These are phyloP conservation scores for Fusarium pseudonygamai DNA, from an alignment of 2,329 filamentous ascomycete genomes.

Conservation along the genomic window DNA sequence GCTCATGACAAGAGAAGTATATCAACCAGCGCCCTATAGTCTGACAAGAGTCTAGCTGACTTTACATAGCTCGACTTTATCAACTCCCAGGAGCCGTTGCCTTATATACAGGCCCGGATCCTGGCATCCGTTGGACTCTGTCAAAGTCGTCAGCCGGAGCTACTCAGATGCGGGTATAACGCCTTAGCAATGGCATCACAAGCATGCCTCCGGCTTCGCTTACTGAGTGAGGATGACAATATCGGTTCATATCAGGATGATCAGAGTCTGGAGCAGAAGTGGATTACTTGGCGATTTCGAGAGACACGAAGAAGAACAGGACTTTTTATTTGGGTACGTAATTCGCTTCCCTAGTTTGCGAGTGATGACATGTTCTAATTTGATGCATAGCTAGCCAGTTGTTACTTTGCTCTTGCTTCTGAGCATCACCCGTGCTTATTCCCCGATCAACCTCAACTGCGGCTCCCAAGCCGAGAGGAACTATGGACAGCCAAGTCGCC, in stretches of 20 bases:
- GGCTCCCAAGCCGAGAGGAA: not conserved
- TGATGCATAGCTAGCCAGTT: not conserved
- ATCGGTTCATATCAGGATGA: not conserved
- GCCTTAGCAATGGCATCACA: not conserved
- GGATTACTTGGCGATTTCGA: not conserved
- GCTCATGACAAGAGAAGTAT: not conserved
- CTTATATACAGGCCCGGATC: not conserved
- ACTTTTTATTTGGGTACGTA: not conserved
- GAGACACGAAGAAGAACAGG: not conserved
- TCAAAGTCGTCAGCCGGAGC: not conserved
- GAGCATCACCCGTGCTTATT: not conserved
- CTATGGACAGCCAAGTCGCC: not conserved
- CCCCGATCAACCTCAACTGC: not conserved
- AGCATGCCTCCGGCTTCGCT: not conserved
- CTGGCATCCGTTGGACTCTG: not conserved
- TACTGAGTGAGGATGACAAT: not conserved
- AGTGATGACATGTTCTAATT: not conserved
- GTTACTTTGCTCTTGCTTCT: not conserved
- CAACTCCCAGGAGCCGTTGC: not conserved
- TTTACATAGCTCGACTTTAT: not conserved
- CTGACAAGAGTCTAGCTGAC: not conserved
- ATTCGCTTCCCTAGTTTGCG: accelerated
- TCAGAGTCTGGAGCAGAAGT: not conserved
- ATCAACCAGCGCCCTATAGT: accelerated
- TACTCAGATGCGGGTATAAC: not conserved